Evolutionary conservation across 495 filamentous ascomycete genomes (phyloP), one percentile per base, ranked within the genome.

Genomic region (Darksidea phi): DNA sequence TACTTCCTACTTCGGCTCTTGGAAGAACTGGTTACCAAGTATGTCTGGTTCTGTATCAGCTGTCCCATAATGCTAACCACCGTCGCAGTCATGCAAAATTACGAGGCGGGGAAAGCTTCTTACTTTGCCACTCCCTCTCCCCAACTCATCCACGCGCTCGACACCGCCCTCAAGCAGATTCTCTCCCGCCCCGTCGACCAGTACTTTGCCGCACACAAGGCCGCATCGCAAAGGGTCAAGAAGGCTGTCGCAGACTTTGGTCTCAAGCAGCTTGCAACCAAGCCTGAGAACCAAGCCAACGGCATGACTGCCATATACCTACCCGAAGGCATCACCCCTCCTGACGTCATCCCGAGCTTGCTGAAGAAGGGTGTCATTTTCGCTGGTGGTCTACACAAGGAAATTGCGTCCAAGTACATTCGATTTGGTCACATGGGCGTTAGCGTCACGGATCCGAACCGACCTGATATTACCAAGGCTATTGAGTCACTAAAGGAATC

Each of bases 281-380:
- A 88, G 69, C 87, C 89, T 0, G 91, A 90, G 59, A 87, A 92
- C 72, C 94, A 97, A 79, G 91, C 94, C 25, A 93, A 95, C 70
- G 90, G 88, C 70, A 98, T 98, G 94, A 97, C 94, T 12, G 92
- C 94, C 48, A 91, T 97, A 61, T 97, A 93, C 74, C 82, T 98
- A 48, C 94, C 94, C 1, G 89, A 96, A 54, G 86, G 80, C 28
- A 79, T 98, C 26, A 81, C 85, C 61, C 84, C 86, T 12, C 79
- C 90, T 4, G 89, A 96, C 53, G 76, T 98, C 12, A 78, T 98
- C 46, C 93, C 94, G 4, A 91, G 85, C 62, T 77, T 98, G 56
- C 72, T 92, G 58, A 91, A 92, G 76, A 93, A 87, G 71, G 91
- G 91, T 13, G 91, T 97, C 6, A 84, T 98, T 53, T 96, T 97